These are phyloP conservation scores for Vitis hybrid DNA, from an alignment of 177 flowering plant species.

Conservation along the genomic window DNA sequence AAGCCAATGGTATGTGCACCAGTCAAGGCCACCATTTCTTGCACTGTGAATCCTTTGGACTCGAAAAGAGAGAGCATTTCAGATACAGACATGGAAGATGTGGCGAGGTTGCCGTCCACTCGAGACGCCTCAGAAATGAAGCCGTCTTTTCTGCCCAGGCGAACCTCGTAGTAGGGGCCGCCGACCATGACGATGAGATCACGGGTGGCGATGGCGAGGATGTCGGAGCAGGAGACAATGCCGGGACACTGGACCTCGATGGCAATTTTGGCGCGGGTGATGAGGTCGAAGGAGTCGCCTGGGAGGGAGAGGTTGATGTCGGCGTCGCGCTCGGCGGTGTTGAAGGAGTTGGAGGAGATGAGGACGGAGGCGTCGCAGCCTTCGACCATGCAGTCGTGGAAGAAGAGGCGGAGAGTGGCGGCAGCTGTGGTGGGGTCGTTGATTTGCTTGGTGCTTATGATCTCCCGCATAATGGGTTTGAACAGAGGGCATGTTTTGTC, in stretches of 20 bases:
- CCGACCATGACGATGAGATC: constrained; percentile 62
- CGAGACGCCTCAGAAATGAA: constrained; percentile 27
- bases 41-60: constrained; percentile 37
- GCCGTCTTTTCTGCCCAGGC: constrained; percentile 57
- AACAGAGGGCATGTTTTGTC: constrained; percentile 48
- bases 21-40: constrained; percentile 57
- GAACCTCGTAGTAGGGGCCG: constrained; percentile 55
- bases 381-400: constrained; percentile 67
- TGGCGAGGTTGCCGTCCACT: constrained; percentile 38
- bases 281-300: constrained; percentile 71
- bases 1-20: constrained; percentile 69
- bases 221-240: constrained; percentile 71
- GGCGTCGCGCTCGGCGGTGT: constrained; percentile 66
- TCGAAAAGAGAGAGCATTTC: constrained; percentile 39
- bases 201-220: constrained; percentile 58
- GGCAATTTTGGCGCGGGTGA: constrained; percentile 59
- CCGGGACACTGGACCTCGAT: constrained; percentile 66
- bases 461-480: constrained; percentile 37
- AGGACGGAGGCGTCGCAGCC: constrained; percentile 76
- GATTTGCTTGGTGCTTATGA: constrained; percentile 58
- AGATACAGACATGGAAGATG: constrained; percentile 39
- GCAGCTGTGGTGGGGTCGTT: constrained; percentile 67
- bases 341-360: constrained; percentile 50
- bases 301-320: constrained; percentile 76
- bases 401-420: constrained; percentile 68